Evolutionary conservation across 2,329 filamentous ascomycete genomes (phyloP).

Genomic region (Colletotrichum costaricense): DNA sequence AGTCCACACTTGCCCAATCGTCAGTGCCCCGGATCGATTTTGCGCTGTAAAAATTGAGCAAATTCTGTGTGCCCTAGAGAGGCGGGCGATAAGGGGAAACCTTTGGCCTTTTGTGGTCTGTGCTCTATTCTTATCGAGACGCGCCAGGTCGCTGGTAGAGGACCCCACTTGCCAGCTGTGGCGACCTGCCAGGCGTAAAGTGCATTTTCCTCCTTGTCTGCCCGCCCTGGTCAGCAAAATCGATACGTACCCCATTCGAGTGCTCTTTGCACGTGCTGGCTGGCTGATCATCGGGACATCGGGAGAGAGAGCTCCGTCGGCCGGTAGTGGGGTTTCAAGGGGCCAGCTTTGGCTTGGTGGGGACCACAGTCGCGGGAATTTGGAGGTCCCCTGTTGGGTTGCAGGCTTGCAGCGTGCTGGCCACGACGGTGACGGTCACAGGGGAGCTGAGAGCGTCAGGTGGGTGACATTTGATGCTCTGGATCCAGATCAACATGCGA

Average conservation of each 20-base stretch:
- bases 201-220: neutral
- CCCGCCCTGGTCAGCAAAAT: neutral
- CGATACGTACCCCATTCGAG: neutral
- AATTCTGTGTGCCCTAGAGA: conserved; percentile 16
- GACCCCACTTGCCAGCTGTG: conserved; percentile 10
- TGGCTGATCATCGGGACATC: neutral
- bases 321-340: conserved; percentile 11
- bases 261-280: neutral
- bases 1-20: conserved; percentile 10
- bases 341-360: conserved; percentile 1
- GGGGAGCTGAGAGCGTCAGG: conserved; percentile 25
- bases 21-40: conserved; percentile 10
- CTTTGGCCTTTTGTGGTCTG: conserved; percentile 15
- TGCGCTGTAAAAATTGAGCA: conserved; percentile 8
- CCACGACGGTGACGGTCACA: conserved; percentile 13
- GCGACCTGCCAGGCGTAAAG: neutral
- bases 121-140: conserved; percentile 9
- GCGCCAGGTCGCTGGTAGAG: neutral
- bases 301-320: conserved; percentile 13
- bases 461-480: conserved; percentile 7
- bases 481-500: neutral
- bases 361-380: neutral
- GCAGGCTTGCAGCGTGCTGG: neutral
- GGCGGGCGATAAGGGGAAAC: conserved; percentile 6
- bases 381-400: conserved; percentile 2